A percentile compares a stretch with the other conserved stretches of the same genome.
phyloP scores from a whole-genome alignment of 2,329 filamentous ascomycete species.

The Epichloe hybrida region DNA sequence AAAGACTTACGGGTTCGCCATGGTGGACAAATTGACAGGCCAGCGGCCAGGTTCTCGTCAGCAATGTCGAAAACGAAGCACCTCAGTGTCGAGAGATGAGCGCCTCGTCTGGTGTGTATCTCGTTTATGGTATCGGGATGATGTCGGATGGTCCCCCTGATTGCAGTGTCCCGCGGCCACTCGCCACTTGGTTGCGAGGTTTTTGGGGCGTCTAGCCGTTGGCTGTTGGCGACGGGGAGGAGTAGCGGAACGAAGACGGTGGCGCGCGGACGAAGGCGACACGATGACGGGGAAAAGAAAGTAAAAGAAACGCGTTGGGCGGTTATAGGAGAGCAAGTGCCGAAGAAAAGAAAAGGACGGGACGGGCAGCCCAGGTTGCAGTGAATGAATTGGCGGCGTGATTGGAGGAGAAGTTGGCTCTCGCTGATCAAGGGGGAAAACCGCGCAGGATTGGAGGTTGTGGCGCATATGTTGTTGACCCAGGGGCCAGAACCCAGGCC shows the following conservation, averaged over 20 bases:
- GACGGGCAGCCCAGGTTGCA: not conserved
- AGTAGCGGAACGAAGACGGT: not conserved
- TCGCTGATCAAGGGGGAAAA: not conserved
- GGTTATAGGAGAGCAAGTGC: not conserved
- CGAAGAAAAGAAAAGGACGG: not conserved
- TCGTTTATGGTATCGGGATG: not conserved
- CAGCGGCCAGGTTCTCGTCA: not conserved
- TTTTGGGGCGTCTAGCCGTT: not conserved
- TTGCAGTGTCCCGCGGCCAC: not conserved
- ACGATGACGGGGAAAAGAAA: not conserved
- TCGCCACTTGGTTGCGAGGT: not conserved
- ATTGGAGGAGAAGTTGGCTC: not conserved
- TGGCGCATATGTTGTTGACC: not conserved
- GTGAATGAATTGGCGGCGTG: not conserved
- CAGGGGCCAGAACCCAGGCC: not conserved
- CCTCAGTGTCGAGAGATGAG: not conserved
- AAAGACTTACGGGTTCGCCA: conserved; percentile 11
- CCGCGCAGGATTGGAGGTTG: conserved; percentile 1
- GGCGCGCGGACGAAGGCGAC: not conserved
- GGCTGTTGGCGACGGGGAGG: not conserved
- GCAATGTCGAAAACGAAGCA: not conserved
- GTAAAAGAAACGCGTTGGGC: not conserved
- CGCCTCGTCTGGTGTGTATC: not conserved
- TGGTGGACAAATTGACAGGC: conserved; percentile 4
- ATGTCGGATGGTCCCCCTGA: not conserved